These are phyloP conservation scores for Rossbeevera mucosa DNA, from an alignment of 768 basidiomycete genomes.

Conservation along the genomic window DNA sequence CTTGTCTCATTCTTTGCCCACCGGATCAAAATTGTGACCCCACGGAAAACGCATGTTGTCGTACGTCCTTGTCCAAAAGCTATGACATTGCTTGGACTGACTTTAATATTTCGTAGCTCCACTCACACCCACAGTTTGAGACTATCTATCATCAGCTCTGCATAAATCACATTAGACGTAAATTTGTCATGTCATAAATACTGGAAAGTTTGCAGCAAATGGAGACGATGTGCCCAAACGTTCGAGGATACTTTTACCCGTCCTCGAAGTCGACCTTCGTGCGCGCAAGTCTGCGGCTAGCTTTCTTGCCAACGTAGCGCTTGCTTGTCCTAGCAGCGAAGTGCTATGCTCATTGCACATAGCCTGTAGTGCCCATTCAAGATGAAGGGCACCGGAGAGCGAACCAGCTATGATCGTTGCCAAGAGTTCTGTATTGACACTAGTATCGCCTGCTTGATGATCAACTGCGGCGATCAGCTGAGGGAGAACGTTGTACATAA, in stretches of 20 bases:
- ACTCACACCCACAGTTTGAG: slow-evolving; percentile 41
- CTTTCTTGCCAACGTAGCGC: slow-evolving; percentile 58
- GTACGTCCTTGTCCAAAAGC: slow-evolving; percentile 42
- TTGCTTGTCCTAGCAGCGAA: slow-evolving; percentile 56
- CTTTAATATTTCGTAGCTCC: slow-evolving; percentile 38
- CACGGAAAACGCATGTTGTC: slow-evolving; percentile 72
- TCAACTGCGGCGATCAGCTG: slow-evolving; percentile 53
- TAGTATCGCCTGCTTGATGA: slow-evolving; percentile 47
- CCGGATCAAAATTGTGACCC: slow-evolving; percentile 64
- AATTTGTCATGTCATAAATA: slow-evolving; percentile 39
- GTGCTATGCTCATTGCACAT: slow-evolving; percentile 45
- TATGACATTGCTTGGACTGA: slow-evolving; percentile 1
- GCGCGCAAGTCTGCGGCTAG: slow-evolving; percentile 59
- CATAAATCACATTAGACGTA: slow-evolving; percentile 27
- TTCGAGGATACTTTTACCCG: slow-evolving; percentile 53
- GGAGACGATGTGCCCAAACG: slow-evolving; percentile 56
- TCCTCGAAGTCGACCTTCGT: slow-evolving; percentile 43
- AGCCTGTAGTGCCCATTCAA: slow-evolving; percentile 64
- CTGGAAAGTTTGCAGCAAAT: slow-evolving; percentile 72
- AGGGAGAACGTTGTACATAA: slow-evolving; percentile 65
- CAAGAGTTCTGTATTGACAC: slow-evolving; percentile 56
- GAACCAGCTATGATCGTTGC: slow-evolving; percentile 61
- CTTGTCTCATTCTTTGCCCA: slow-evolving; percentile 72
- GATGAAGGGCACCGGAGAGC: slow-evolving; percentile 61
- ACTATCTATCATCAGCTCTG: slow-evolving; percentile 6